Evolutionary conservation across 768 basidiomycete species (phyloP), one percentile per base, ranked within the genome.

Genomic region (Panus rudis): DNA sequence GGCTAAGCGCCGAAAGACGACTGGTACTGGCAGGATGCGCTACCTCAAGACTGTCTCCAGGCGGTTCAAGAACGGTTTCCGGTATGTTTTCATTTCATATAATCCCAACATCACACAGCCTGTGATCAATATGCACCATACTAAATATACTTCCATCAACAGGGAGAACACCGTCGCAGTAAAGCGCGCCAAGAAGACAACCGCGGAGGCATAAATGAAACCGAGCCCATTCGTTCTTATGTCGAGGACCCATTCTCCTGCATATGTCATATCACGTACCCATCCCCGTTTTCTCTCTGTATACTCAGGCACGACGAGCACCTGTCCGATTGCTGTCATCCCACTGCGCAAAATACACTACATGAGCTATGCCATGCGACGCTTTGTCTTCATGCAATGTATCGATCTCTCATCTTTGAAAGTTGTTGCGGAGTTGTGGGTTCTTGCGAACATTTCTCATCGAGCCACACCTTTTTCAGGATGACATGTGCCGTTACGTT

Each of bases 1-100:
- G 79, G 96, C 96, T 42, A 97, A 98, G 82, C 85, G 96, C 70
- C 85, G 94, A 81, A 96, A 94, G 84, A 98, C 94, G 37, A 97
- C 96, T 47, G 96, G 96, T 47, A 93, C 94, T 52, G 94, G 94
- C 53, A 78, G 93, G 61, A 96, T 96, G 92, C 71, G 74, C 48
- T 81, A 92, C 78, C 76, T 98, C 68, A 96, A 92, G 76, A 66
- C 75, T 41, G 94, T 98, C 32, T 82, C 85, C 57, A 80, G 93
- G 63, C 79, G 91, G 55, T 98, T 97, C 85, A 98, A 98, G 84
- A 97, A 96, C 63, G 92, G 94, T 43, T 97, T 94, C 81, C 80
- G 86, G 90, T 88, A 47, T 40, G 75, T n/a, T 35, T 45, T 12
- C 10, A 23, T 6, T 4, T 3, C 26, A 3, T 13, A 2, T 14